Base-by-base conservation (phyloP, 2,329 filamentous ascomycete genomes). In the Neofusicoccum ribis region DNA sequence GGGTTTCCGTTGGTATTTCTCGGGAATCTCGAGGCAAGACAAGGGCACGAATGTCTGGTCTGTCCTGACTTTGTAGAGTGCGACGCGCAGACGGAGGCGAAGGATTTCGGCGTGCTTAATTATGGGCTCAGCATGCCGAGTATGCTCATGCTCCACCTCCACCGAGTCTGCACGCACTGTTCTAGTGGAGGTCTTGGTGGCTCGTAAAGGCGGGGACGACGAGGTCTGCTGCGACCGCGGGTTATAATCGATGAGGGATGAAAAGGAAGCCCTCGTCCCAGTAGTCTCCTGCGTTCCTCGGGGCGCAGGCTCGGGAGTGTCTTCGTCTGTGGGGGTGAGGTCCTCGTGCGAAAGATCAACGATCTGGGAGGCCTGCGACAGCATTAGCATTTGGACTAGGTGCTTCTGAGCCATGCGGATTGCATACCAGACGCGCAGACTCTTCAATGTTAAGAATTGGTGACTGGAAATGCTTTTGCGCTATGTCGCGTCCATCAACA, bases 61-160 rank as follows among this genome's bases (percentile, higher is more conserved):
- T 1, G 90, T 93, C 65, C 84, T 85, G 69, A 93, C 82, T 77
- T 93, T 93, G 81, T 92, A 93, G 72, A 85, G 85, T 14, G 89
- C 91, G 20, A 92, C 84, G 34, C 85, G 83, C 15, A 93, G 85
- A n/a, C 90, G 85, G 9, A 91, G 83, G 60, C 85, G 85, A 50
- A 93, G 81, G 56, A 87, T 85, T 72, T 90, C 85, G 20, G 88
- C 88, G 77, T 86, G 85, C 84, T 90, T 75, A 15, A 31, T 5
- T 5, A 47, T 34, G 9, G 34, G 31, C 15, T 63, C 36, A 43
- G 36, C 43, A 27, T 37, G 43, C 12, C 47, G 47, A 34, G 31
- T 23, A 12, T 54, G 34, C 14, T 36, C 36, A 9, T 39, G 47
- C 37, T 23, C 49, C 2, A 41, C 37, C 23, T 62, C 37, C 5